Conservation (phyloP, 768 basidiomycete species). For the Phlegmacium glaucopus region DNA sequence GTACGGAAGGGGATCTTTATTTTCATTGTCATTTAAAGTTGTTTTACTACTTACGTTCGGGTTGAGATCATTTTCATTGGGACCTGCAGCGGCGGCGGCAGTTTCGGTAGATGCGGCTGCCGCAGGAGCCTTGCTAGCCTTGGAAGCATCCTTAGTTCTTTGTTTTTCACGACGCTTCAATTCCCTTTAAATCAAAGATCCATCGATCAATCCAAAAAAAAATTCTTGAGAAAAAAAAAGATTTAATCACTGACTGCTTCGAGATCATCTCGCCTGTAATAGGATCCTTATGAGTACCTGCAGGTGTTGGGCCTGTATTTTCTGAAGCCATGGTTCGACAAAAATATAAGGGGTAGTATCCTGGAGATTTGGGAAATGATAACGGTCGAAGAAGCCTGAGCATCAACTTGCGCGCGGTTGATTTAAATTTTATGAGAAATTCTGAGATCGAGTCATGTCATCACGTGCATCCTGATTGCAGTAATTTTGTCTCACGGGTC, state of each 20-base stretch:
- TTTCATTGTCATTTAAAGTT: background rate
- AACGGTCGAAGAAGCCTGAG: conserved; percentile 27
- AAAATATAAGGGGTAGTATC: conserved; percentile 6
- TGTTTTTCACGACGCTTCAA: conserved; percentile 92
- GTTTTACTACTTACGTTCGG: conserved; percentile 70
- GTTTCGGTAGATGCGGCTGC: conserved; percentile 37
- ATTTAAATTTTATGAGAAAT: conserved; percentile 4
- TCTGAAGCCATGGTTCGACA: conserved; percentile 41
- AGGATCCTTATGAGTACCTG: conserved; percentile 66
- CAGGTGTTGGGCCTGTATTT: conserved; percentile 31
- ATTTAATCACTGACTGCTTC: conserved; percentile 75
- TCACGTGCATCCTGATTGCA: no score
- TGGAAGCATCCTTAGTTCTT: conserved; percentile 77
- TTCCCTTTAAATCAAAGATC: conserved; percentile 53
- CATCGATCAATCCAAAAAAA: conserved; percentile 24
- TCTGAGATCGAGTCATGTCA: no score
- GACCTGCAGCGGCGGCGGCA: conserved; percentile 37
- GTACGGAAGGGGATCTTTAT: conserved; percentile 1
- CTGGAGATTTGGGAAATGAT: conserved; percentile 14
- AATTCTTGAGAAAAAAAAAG: conserved; percentile 9
- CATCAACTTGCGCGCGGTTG: conserved; percentile 27
- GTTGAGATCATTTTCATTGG: conserved; percentile 80
- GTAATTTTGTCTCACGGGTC: no score
- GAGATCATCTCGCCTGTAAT: conserved; percentile 96
- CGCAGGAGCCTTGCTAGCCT: conserved; percentile 50